These are phyloP conservation scores for Aspergillus costaricaensis DNA, from an alignment of 2,329 filamentous ascomycete genomes.

Conservation along the genomic window DNA sequence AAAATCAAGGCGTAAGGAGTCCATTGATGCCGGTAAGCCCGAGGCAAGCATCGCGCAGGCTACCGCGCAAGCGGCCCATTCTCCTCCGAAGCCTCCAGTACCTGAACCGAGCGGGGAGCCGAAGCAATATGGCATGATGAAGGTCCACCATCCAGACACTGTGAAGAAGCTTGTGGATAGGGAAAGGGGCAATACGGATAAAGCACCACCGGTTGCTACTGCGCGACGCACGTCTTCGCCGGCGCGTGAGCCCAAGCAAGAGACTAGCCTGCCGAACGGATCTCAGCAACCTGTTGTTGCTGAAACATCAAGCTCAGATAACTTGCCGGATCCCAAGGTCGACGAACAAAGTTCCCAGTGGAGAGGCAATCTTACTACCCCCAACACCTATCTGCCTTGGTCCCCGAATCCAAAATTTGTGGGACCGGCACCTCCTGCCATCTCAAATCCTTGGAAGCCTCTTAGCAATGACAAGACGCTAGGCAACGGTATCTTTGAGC, in stretches of 20 bases:
- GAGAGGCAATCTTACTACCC: constrained; percentile 40
- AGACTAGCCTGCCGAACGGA: constrained; percentile 33
- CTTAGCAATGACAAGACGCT: constrained; percentile 58
- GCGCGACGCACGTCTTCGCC: constrained; percentile 36
- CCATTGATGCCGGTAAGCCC: constrained; percentile 29
- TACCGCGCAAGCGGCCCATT: constrained; percentile 43
- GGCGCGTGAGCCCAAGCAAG: constrained; percentile 30
- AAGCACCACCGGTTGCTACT: constrained; percentile 26
- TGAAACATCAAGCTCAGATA: constrained; percentile 23
- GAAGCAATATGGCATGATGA: constrained; percentile 64
- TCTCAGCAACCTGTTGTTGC: constrained; percentile 27
- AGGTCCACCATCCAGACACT: constrained; percentile 59
- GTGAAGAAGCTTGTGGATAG: constrained; percentile 50
- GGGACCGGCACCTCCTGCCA: constrained; percentile 31
- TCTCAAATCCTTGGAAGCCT: constrained; percentile 61
- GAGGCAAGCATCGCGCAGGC: constrained; percentile 22
- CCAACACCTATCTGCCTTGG: constrained; percentile 43
- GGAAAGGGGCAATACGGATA: constrained; percentile 37
- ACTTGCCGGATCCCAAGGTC: constrained; percentile 26
- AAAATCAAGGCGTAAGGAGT: constrained; percentile 32
- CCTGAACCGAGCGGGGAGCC: constrained; percentile 59
- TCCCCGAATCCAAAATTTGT: constrained; percentile 38
- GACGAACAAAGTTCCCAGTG: constrained; percentile 41
- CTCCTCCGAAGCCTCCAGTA: constrained; percentile 61
- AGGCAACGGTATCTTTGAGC: constrained; percentile 66